Conservation (phyloP, 129 eudicot species). For the Flaveria bidentis region DNA sequence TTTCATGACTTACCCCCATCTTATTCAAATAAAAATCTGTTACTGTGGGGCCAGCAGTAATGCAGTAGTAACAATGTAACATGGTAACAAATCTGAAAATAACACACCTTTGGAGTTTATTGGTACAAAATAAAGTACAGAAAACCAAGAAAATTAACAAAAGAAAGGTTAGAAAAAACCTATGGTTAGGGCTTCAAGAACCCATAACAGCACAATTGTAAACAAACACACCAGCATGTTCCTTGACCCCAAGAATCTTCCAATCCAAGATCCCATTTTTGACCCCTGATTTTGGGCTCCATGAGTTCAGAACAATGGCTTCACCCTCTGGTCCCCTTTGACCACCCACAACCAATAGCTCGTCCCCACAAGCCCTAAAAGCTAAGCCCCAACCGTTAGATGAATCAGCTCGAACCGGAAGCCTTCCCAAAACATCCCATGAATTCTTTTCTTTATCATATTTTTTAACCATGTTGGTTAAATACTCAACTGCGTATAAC, state of each 20-base stretch:
- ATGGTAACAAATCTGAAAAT: slow-evolving; percentile 15
- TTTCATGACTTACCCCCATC: background rate
- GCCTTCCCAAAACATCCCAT: slow-evolving; percentile 68
- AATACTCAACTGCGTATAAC: slow-evolving; percentile 59
- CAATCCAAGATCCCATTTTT: slow-evolving; percentile 61
- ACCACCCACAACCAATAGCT: slow-evolving; percentile 72
- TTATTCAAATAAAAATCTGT: background rate
- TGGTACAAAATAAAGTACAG: slow-evolving; percentile 32
- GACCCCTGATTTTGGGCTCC: slow-evolving; percentile 57
- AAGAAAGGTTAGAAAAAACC: slow-evolving; percentile 26
- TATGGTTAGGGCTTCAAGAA: slow-evolving; percentile 48
- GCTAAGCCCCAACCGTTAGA: slow-evolving; percentile 81
- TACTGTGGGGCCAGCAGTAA: slow-evolving; percentile 10
- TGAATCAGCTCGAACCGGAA: slow-evolving; percentile 63
- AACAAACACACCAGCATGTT: slow-evolving; percentile 72
- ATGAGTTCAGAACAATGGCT: slow-evolving; percentile 62
- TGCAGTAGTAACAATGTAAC: slow-evolving; percentile 9
- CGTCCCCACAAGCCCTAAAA: slow-evolving; percentile 61
- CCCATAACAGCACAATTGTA: slow-evolving; percentile 88
- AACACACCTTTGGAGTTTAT: slow-evolving; percentile 33
- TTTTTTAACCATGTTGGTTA: slow-evolving; percentile 53
- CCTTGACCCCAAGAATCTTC: slow-evolving; percentile 69
- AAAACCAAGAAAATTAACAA: slow-evolving; percentile 24
- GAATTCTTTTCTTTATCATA: slow-evolving; percentile 56
- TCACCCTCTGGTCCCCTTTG: slow-evolving; percentile 71